Evolutionary conservation across 331 rosid species (phyloP), one percentile per base, ranked within the genome.

Genomic region (Erythrophleum ivorense): DNA sequence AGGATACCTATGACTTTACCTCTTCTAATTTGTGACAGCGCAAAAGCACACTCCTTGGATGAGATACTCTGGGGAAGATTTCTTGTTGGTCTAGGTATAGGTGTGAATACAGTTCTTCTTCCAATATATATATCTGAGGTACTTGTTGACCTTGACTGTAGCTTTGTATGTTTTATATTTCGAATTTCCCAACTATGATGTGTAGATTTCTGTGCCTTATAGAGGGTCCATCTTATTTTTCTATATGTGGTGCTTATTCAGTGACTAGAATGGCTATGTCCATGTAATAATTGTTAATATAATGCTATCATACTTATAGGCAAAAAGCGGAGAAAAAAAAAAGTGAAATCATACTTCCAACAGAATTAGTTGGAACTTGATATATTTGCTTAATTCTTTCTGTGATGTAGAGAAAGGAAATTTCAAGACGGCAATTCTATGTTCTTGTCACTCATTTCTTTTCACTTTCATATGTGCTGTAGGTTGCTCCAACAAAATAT

Each of bases 61-160:
- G 97, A 90, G 83, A 53, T 94, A 63, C 91, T 91, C 83, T 84
- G 81, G 86, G 98, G 98, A 84, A 91, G 98, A 76, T 91, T 94
- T 92, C 97, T 94, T 79, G 98, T 94, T 87, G 98, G 97, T 80
- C 90, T 94, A 76, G 98, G 98, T 82, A 92, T 94, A 41, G 98
- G 98, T 71, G 97, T 92, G 64, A 88, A 91, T 73, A 90, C 97
- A 0, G 97, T 92, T 83, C 98, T 94, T 84, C 93, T 92, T 78
- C 98, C 98, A 54, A 85, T 94, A 63, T 94, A 92, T 80, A 89
- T 94, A 65, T 91, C 97, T 8, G 98, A 94, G 98, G 98, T 94
- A 84, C 66, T 72, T 53, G 43, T 73, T 67, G 34, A 57, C 65
- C 70, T 60, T 75, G 72, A 73, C 36, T 19, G 54, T 68, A 60